These are phyloP conservation scores for Zygotorulaspora florentina DNA, from an alignment of 805 yeast species.

Conservation along the genomic window DNA sequence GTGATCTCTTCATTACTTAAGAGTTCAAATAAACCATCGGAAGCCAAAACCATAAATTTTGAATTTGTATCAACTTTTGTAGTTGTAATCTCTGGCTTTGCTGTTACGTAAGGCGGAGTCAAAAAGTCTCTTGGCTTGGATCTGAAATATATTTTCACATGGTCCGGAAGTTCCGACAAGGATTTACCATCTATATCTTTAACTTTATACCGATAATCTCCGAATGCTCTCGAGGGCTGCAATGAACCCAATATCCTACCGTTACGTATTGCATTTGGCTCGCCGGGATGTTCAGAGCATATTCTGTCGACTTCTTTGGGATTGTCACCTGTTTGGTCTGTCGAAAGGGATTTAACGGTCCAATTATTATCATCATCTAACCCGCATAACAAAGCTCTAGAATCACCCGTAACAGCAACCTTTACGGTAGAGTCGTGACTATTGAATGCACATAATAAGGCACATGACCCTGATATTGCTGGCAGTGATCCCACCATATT, in stretches of 20 bases:
- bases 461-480: conserved; percentile 94
- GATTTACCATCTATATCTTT: conserved; percentile 46
- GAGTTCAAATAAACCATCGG: conserved; percentile 92
- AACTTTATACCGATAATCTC: conserved; percentile 92
- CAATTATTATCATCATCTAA: conserved; percentile 62
- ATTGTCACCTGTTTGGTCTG: conserved; percentile 94
- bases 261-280: conserved; percentile 72
- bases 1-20: conserved; percentile 89
- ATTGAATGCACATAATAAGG: conserved; percentile 81
- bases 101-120: conserved; percentile 97
- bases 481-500: conserved; percentile 71
- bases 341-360: conserved; percentile 81
- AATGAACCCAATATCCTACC: conserved; percentile 91
- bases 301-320: conserved; percentile 81
- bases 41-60: conserved; percentile 86
- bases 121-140: conserved; percentile 64
- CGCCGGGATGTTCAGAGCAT: conserved; percentile 85
- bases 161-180: conserved; percentile 61
- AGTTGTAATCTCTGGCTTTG: conserved; percentile 87
- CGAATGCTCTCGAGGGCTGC: conserved; percentile 95
- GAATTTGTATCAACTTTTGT: conserved; percentile 65
- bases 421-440: conserved; percentile 64
- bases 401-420: conserved; percentile 96
- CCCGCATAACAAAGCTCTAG: conserved; percentile 84
- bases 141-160: conserved; percentile 77